phyloP scores from a whole-genome alignment of 2,329 filamentous ascomycete species.

The Apiospora malaysiana region DNA sequence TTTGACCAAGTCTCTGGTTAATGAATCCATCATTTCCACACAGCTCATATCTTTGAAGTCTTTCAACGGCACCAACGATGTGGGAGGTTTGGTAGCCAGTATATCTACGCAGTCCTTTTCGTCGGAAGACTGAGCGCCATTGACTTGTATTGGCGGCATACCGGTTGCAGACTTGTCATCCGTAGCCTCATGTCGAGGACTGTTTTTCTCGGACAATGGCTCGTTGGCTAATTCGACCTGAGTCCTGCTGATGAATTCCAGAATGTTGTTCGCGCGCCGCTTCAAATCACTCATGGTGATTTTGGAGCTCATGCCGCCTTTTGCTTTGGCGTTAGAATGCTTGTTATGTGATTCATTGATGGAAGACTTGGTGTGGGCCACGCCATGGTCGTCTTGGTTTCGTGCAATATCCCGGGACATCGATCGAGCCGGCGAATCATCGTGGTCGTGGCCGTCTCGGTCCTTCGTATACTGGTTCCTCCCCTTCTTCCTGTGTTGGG shows the following conservation, averaged over 20 bases:
- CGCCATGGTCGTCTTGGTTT: conserved; percentile 53
- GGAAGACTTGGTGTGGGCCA: conserved; percentile 39
- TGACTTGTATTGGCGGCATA: conserved; percentile 41
- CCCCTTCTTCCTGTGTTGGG: conserved; percentile 71
- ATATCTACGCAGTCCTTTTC: neutral
- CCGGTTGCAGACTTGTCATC: conserved; percentile 42
- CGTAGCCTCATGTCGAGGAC: conserved; percentile 48
- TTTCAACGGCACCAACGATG: conserved; percentile 14
- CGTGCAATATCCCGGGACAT: conserved; percentile 53
- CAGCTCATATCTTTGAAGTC: conserved; percentile 79
- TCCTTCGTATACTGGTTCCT: conserved; percentile 86
- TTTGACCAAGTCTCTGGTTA: conserved; percentile 80
- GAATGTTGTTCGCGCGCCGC: conserved; percentile 79
- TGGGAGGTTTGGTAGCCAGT: conserved; percentile 27
- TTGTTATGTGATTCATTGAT: conserved; percentile 51
- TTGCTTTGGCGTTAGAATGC: conserved; percentile 56
- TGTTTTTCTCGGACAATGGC: conserved; percentile 49
- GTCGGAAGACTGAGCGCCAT: conserved; percentile 33
- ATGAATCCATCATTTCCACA: conserved; percentile 87
- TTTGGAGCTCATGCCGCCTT: conserved; percentile 65
- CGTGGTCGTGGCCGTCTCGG: conserved; percentile 61
- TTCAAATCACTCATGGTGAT: conserved; percentile 89
- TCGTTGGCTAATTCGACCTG: conserved; percentile 85
- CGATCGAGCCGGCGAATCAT: conserved; percentile 63
- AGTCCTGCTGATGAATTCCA: conserved; percentile 88